Percentiles rank a stretch among this genome's conserved stretches.
phyloP scores from a whole-genome alignment of 2,329 filamentous ascomycete species.

The Claviceps arundinis region DNA sequence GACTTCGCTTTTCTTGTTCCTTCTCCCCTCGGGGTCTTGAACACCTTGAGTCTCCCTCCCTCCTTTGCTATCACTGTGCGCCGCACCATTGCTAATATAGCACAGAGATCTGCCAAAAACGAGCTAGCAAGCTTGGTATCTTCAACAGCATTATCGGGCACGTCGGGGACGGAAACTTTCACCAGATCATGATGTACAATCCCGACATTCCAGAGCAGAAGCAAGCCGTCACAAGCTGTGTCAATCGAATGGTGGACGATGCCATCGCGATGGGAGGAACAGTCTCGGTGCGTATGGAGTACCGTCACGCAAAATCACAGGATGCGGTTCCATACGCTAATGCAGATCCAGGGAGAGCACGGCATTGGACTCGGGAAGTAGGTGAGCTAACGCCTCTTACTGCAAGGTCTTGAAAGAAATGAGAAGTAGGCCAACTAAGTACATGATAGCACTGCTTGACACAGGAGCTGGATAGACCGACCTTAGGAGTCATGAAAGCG shows the following conservation, averaged over 20 bases:
- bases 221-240: slow-evolving; percentile 40
- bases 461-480: slow-evolving; percentile 49
- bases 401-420: not conserved
- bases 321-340: not conserved
- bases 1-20: not conserved
- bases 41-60: not conserved
- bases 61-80: no score
- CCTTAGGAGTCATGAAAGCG: slow-evolving; percentile 53
- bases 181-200: slow-evolving; percentile 33
- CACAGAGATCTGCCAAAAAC: slow-evolving; percentile 48
- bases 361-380: slow-evolving; percentile 58
- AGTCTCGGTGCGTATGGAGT: slow-evolving; percentile 36
- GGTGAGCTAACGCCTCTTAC: slow-evolving; percentile 30
- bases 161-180: slow-evolving; percentile 64
- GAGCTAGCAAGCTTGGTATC: slow-evolving; percentile 49
- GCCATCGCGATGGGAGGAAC: slow-evolving; percentile 60
- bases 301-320: not conserved
- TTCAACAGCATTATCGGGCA: slow-evolving; percentile 57
- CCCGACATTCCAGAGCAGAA: slow-evolving; percentile 43
- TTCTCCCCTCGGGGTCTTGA: not conserved
- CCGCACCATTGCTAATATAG: no score
- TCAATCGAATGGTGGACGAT: slow-evolving; percentile 56
- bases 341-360: slow-evolving; percentile 42
- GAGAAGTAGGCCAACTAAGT: not conserved
- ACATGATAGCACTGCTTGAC: slow-evolving; percentile 31